A percentile compares a stretch with the other conserved stretches of the same genome.
phyloP scores from a whole-genome alignment of 495 filamentous ascomycete species.

The Annulohypoxylon nitens region DNA sequence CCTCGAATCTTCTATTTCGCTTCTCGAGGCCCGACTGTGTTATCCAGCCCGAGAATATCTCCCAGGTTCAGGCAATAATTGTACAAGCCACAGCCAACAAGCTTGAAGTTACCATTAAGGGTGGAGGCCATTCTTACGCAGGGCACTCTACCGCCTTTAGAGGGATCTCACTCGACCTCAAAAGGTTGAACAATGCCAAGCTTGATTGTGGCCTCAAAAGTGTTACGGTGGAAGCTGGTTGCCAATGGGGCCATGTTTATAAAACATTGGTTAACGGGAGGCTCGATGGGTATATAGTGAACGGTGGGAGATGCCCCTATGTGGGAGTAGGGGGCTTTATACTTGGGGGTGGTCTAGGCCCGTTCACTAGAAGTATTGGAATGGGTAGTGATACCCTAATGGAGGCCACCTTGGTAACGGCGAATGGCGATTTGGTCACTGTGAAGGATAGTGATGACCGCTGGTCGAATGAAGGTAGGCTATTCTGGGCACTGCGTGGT shows the following conservation, averaged over 20 bases:
- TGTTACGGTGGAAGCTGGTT: neutral
- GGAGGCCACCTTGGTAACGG: constrained; percentile 35
- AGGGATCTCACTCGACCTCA: constrained; percentile 44
- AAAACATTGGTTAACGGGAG: constrained; percentile 28
- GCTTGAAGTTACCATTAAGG: constrained; percentile 41
- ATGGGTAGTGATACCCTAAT: constrained; percentile 45
- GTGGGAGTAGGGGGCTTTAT: constrained; percentile 49
- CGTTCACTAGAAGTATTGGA: constrained; percentile 45
- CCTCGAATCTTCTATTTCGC: constrained; percentile 45
- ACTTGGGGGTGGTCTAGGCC: constrained; percentile 43
- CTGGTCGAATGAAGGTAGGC: constrained; percentile 15
- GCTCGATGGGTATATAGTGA: constrained; percentile 43
- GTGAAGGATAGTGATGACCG: constrained; percentile 26
- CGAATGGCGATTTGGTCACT: constrained; percentile 34
- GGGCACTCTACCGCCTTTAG: constrained; percentile 42
- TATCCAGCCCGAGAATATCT: constrained; percentile 37
- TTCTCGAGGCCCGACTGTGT: constrained; percentile 48
- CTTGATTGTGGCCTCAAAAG: constrained; percentile 30
- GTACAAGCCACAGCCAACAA: too few species aligned
- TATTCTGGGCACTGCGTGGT: constrained; percentile 19
- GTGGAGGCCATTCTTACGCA: constrained; percentile 45
- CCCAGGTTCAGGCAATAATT: constrained; percentile 28
- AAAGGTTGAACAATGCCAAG: constrained; percentile 31
- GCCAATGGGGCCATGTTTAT: constrained; percentile 42
- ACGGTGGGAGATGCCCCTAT: constrained; percentile 48